Conservation (phyloP, 1,284 basidiomycete genomes). For the Pascua guehoae region DNA sequence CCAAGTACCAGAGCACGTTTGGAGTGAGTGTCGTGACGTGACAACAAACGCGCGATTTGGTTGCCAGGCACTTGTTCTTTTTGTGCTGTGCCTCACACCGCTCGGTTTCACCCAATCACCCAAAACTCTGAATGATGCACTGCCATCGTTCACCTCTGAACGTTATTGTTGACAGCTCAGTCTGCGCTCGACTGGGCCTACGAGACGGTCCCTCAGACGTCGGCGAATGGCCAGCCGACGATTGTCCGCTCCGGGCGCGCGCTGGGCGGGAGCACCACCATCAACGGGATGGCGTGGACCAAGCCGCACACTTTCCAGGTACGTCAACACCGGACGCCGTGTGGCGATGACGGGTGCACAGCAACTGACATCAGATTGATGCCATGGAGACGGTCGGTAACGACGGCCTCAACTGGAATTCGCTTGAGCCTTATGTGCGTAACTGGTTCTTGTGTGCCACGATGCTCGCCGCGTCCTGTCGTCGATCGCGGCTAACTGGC, state of each 20-base stretch:
- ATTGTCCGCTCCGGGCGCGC: slow-evolving; percentile 28
- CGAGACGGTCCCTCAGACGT: slow-evolving; percentile 32
- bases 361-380: slow-evolving; percentile 24
- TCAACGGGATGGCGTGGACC: slow-evolving; percentile 48
- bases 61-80: too few relatives aligned
- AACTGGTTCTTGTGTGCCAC: background rate
- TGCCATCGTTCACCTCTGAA: background rate
- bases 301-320: slow-evolving; percentile 39
- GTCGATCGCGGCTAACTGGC: background rate
- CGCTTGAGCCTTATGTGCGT: slow-evolving; percentile 30
- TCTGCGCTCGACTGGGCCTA: slow-evolving; percentile 40
- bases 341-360: background rate
- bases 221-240: slow-evolving; percentile 23
- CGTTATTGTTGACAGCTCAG: slow-evolving; percentile 3
- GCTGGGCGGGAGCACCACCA: slow-evolving; percentile 43
- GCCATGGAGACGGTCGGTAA: slow-evolving; percentile 37
- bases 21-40: slow-evolving; percentile 13
- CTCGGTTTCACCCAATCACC: background rate
- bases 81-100: background rate
- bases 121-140: background rate
- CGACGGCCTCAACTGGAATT: slow-evolving; percentile 36
- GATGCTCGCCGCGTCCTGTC: too few relatives aligned
- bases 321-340: background rate
- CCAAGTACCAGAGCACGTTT: slow-evolving; percentile 25
- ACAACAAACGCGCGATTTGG: too few relatives aligned